Evolutionary conservation across 2,329 filamentous ascomycete genomes (phyloP).

Genomic region (Fusarium clavum): DNA sequence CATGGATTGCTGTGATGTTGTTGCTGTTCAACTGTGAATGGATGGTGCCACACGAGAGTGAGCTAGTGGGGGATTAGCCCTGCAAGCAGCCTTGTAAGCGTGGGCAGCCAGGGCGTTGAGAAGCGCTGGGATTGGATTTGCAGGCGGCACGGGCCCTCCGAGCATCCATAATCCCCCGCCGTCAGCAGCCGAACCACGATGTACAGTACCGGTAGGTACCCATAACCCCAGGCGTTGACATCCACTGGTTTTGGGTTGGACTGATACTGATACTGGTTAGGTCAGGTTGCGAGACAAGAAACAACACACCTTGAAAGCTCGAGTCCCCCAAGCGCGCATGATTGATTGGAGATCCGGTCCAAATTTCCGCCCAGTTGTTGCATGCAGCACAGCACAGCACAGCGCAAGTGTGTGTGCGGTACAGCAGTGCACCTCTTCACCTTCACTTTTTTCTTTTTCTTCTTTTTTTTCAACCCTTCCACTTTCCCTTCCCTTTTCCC

Average conservation of each 20-base stretch:
- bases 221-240: slow-evolving; percentile 21
- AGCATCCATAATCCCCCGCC: slow-evolving; percentile 8
- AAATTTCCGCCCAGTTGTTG: slow-evolving; percentile 30
- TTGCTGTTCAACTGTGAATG: slow-evolving; percentile 18
- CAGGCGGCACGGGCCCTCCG: slow-evolving; percentile 31
- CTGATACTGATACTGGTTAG: slow-evolving; percentile 1
- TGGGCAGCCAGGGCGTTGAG: slow-evolving; percentile 27
- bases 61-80: slow-evolving; percentile 34
- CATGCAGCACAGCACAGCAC: background rate
- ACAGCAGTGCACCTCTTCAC: slow-evolving; percentile 4
- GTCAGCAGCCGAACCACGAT: slow-evolving; percentile 10
- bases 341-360: slow-evolving; percentile 40
- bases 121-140: slow-evolving; percentile 28
- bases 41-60: background rate
- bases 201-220: background rate
- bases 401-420: background rate
- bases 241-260: slow-evolving; percentile 13
- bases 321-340: slow-evolving; percentile 25
- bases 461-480: background rate
- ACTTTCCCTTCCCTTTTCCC: slow-evolving; percentile 14
- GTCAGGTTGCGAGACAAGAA: slow-evolving; percentile 34
- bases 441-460: slow-evolving; percentile 6
- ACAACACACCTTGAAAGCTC: slow-evolving; percentile 28
- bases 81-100: slow-evolving; percentile 31
- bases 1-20: slow-evolving; percentile 20